phyloP scores from a whole-genome alignment of 179 eudicot genomes.

The Actinidia arguta region DNA sequence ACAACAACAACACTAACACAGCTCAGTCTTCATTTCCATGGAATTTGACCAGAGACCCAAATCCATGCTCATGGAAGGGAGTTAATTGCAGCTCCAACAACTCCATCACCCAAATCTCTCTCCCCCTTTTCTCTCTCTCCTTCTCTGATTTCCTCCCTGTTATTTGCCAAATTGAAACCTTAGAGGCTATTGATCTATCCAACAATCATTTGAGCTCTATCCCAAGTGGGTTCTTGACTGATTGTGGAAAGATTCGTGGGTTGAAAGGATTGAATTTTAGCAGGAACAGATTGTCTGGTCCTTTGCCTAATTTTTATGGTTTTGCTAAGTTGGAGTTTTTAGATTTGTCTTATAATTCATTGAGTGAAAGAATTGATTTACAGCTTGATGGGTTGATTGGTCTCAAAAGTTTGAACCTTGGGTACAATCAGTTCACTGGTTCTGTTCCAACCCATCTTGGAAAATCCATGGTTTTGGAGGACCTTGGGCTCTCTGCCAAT shows the following conservation, averaged over 20 bases:
- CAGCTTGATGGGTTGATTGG: conserved; percentile 55
- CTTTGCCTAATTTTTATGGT: conserved; percentile 61
- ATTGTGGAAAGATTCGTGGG: conserved; percentile 51
- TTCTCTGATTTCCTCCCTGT: conserved; percentile 38
- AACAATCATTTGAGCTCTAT: conserved; percentile 53
- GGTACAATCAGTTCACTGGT: conserved; percentile 57
- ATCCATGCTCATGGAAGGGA: conserved; percentile 84
- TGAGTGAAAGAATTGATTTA: conserved; percentile 40
- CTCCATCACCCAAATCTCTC: conserved; percentile 44
- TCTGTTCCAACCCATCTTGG: conserved; percentile 59
- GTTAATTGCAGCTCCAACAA: conserved; percentile 48
- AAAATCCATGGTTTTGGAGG: conserved; percentile 44
- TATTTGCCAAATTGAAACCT: conserved; percentile 53
- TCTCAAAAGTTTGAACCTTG: conserved; percentile 61
- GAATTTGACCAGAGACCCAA: conserved; percentile 34
- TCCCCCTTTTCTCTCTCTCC: conserved; percentile 44
- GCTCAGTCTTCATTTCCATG: conserved; percentile 35
- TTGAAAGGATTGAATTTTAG: conserved; percentile 70
- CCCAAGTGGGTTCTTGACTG: conserved; percentile 51
- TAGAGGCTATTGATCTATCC: conserved; percentile 72
- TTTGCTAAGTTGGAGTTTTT: conserved; percentile 46
- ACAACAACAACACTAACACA: conserved; percentile 31
- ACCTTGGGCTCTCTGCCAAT: conserved; percentile 59
- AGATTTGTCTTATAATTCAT: conserved; percentile 47
- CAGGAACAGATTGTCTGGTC: conserved; percentile 48